Evolutionary conservation across 2,329 filamentous ascomycete species (phyloP), one percentile per base, ranked within the genome.

Genomic region (Paraphoma chrysanthemicola): DNA sequence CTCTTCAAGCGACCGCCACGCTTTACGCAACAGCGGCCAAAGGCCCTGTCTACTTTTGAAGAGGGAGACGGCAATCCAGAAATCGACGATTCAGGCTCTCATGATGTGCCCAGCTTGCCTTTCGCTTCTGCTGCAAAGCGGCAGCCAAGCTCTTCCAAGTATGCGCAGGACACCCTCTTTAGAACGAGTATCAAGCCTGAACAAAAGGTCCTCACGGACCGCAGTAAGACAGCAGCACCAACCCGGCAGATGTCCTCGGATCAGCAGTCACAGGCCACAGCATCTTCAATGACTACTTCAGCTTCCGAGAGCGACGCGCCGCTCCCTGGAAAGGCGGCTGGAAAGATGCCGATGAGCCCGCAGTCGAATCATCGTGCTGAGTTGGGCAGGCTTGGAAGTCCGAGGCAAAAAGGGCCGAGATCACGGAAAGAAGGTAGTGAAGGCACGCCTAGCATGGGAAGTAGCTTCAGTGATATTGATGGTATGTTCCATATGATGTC

Each of bases 401-500:
- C 86, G 1, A 76, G 29, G 82, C 83, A 65, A 8, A 48, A 29
- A 30, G 63, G 61, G 17, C 51, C 45, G 17, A 70, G 60, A 47
- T 51, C 54, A 23, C 56, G 56, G 41, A 70, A 61, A 41, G 71
- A 74, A 23, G 72, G 72, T 5, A 76, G 73, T 44, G 73, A 76
- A 44, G 73, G 72, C 1, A 71, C 71, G 2, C 73, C 72, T 12
- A 76, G 73, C 42, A 76, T 76, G 71, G 90, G 91, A 1, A 94
- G 91, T 73, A 93, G 90, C 67, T 95, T 92, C 68, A 94, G 90
- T 76, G 92, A 95, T 78, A 82, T 96, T 43, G 91, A 94, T 72
- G 90, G 90, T 84, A 74, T 63, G 71, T 68, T 41, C 42, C 16
- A 29, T 36, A 11, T 12, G n/a, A 4, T 7, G 48, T n/a, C 7